Evolutionary conservation across 2,329 filamentous ascomycete genomes (phyloP), one percentile per base, ranked within the genome.

Genomic region (Sporothrix brasiliensis): DNA sequence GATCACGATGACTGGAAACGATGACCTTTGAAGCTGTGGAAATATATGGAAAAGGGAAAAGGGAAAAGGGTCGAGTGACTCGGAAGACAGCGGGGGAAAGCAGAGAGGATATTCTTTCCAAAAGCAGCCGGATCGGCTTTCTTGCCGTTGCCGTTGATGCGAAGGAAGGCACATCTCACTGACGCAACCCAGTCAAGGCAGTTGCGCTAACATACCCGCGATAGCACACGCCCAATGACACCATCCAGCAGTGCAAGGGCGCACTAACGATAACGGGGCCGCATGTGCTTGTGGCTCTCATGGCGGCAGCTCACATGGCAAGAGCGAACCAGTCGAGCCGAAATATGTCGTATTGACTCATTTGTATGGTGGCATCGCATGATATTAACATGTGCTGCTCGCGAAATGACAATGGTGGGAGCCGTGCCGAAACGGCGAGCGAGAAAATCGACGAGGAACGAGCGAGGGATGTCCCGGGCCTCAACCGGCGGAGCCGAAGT

Each of bases 61-160:
- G 27, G 6, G 5, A 58, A n/a, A 58, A 39, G 27, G 16, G 14
- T 16, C 3, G 41, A 5, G 21, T 63, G 39, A 27, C 39, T 63
- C n/a, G 27, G 41, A 24, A 24, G 11, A 47, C 44, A 16, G 44
- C 56, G 56, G 34, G n/a, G 24, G 19, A n/a, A 14, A 4, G n/a
- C 10, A 19, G 19, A 2, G 34, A 56, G 54, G 14, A 24, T 16
- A 14, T 21, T 58, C 56, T 14, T 11, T n/a, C 39, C 56, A 9
- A 24, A 44, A 61, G 34, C 21, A 44, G 19, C 58, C 39, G 34
- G 58, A 27, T 63, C 56, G 56, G 56, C 56, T 61, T 61, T 61
- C 56, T 61, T 61, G 56, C 56, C 56, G 56, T 34, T 34, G 34
- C 34, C 34, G 7, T 61, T 61, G 56, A 4, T 61, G 10, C n/a